A percentile compares a stretch with the other conserved stretches of the same genome.
These are phyloP conservation scores for Urtica urens DNA, from an alignment of 306 rosid species.

Conservation along the genomic window DNA sequence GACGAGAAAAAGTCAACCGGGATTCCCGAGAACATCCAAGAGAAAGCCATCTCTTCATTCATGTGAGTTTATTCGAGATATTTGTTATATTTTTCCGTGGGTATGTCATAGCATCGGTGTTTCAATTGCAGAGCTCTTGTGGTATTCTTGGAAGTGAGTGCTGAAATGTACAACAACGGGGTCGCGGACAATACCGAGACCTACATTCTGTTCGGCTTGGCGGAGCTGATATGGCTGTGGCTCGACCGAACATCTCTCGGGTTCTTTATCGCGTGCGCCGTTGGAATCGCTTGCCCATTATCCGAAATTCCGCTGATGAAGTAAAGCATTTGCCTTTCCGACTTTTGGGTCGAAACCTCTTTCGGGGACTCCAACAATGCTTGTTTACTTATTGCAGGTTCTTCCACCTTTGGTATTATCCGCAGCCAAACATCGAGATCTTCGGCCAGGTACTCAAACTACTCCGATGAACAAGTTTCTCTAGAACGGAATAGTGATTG, in stretches of 20 bases:
- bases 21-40: constrained; percentile 26
- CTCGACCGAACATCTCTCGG: constrained; percentile 62
- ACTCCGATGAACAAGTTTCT: background rate
- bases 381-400: constrained; percentile 16
- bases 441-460: constrained; percentile 29
- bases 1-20: constrained; percentile 34
- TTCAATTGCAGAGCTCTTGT: constrained; percentile 43
- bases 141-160: constrained; percentile 64
- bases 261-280: constrained; percentile 52
- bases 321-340: constrained; percentile 12
- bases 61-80: too few relatives aligned
- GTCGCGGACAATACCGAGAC: constrained; percentile 55
- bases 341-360: background rate
- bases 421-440: constrained; percentile 31
- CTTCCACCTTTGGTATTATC: constrained; percentile 47
- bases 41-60: constrained; percentile 34
- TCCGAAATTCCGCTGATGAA: constrained; percentile 45
- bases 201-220: constrained; percentile 56
- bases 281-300: constrained; percentile 44
- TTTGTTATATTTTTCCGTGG: too few relatives aligned
- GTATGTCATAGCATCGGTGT: too few relatives aligned
- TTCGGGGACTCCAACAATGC: background rate
- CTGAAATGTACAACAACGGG: constrained; percentile 78
- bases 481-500: background rate
- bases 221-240: constrained; percentile 67